Percentiles rank a stretch among this genome's conserved stretches.
Conservation (phyloP, 208 protist species). For the Herpetomonas samuelpessoai region DNA sequence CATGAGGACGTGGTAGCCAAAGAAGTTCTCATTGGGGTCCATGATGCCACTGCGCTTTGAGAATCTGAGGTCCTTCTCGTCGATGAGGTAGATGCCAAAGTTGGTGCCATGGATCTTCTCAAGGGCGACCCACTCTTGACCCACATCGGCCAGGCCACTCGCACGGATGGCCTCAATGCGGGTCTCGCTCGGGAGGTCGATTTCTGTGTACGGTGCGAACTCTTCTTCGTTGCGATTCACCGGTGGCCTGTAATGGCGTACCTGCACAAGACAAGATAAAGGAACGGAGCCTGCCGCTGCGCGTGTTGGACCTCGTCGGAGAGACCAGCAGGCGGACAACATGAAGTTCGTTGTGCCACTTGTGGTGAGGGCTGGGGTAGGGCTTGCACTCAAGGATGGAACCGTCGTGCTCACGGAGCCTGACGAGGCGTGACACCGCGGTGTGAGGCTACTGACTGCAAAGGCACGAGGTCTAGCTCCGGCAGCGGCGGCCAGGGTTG, state of each 20-base stretch:
- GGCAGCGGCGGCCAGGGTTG: too few relatives aligned
- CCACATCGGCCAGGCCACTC: slow-evolving; percentile 37
- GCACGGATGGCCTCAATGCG: slow-evolving; percentile 77
- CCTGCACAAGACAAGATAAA: too few relatives aligned
- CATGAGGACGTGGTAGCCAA: slow-evolving; percentile 83
- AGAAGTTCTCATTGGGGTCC: slow-evolving; percentile 89
- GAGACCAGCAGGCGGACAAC: too few relatives aligned
- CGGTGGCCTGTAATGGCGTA: slow-evolving; percentile 56
- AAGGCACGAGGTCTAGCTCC: too few relatives aligned
- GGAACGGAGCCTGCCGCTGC: too few relatives aligned
- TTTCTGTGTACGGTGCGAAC: slow-evolving; percentile 80
- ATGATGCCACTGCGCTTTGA: slow-evolving; percentile 87
- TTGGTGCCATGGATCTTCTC: slow-evolving; percentile 90
- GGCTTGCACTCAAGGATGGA: too few relatives aligned
- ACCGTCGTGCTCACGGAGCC: too few relatives aligned
- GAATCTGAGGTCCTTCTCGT: slow-evolving; percentile 62
- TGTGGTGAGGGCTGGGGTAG: too few relatives aligned
- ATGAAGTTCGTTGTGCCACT: too few relatives aligned
- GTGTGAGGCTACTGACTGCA: too few relatives aligned
- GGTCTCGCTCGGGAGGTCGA: slow-evolving; percentile 77
- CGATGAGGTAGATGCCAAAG: slow-evolving; percentile 79
- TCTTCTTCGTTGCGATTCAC: slow-evolving; percentile 65
- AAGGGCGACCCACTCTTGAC: slow-evolving; percentile 78
- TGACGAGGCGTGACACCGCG: too few relatives aligned
- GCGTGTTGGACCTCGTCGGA: too few relatives aligned